Conservation (phyloP, 2,329 filamentous ascomycete species). For the Sarocladiaceae sp. region DNA sequence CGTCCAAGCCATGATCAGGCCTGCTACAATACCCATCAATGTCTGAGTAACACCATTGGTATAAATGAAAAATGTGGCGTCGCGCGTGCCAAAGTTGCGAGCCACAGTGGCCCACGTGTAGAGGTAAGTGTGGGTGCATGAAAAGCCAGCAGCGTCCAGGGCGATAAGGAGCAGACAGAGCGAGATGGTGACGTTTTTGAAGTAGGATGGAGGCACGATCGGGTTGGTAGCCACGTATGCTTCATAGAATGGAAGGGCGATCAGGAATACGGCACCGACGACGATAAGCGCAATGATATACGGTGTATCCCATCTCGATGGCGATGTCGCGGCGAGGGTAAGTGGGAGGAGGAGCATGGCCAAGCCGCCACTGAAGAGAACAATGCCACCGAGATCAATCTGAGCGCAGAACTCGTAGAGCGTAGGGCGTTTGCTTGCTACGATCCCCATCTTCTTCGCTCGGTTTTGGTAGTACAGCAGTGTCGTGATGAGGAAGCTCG, state of each 20-base stretch:
- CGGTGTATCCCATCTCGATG: background rate
- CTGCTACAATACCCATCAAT: background rate
- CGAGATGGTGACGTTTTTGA: slow-evolving; percentile 1
- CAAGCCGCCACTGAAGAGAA: slow-evolving; percentile 1
- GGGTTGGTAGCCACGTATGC: background rate
- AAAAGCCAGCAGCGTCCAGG: slow-evolving; percentile 1
- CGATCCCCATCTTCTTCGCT: background rate
- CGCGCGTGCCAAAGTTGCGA: background rate
- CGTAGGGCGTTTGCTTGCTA: background rate
- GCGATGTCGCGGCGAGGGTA: background rate
- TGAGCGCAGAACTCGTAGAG: slow-evolving; percentile 1
- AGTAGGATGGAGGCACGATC: slow-evolving; percentile 2
- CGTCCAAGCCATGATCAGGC: slow-evolving; percentile 2
- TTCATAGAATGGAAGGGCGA: background rate
- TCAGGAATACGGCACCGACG: background rate
- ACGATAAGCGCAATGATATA: slow-evolving; percentile 3
- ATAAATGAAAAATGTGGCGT: background rate
- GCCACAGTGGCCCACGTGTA: background rate
- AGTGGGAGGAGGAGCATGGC: slow-evolving; percentile 1
- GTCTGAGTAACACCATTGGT: slow-evolving; percentile 1
- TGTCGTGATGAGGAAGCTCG: slow-evolving; percentile 2
- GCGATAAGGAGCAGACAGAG: slow-evolving; percentile 3
- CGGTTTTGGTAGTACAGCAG: background rate
- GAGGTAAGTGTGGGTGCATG: slow-evolving; percentile 2
- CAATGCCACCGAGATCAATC: background rate